Evolutionary conservation across 2,329 filamentous ascomycete species (phyloP).

Genomic region (Colletotrichum kahawae): DNA sequence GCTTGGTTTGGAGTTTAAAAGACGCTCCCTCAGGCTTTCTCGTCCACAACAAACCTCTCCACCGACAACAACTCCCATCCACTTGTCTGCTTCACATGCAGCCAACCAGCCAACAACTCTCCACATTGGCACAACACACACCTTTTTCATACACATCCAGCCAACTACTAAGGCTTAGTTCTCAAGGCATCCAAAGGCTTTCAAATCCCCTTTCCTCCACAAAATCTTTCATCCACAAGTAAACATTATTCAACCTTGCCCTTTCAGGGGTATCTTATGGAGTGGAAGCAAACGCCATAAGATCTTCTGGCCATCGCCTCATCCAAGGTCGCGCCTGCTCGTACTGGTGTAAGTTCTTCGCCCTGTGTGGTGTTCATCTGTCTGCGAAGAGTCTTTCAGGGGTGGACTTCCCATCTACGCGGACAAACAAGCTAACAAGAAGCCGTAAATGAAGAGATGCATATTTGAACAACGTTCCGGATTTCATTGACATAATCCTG

Average conservation of each 20-base stretch:
- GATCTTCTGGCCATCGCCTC: not conserved
- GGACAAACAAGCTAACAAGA: not conserved
- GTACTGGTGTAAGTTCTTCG: not conserved
- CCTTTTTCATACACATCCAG: not conserved
- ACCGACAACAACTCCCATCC: not conserved
- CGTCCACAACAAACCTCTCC: not conserved
- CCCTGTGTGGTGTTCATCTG: not conserved
- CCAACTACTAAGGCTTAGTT: not conserved
- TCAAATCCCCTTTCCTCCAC: not conserved
- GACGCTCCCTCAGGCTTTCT: not conserved
- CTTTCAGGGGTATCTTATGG: not conserved
- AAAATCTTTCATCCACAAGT: not conserved
- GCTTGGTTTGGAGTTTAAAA: not conserved
- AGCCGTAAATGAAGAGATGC: too few relatives aligned
- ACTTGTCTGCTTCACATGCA: not conserved
- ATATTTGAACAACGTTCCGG: too few relatives aligned
- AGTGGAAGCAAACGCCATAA: not conserved
- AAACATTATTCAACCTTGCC: not conserved
- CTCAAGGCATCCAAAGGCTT: not conserved
- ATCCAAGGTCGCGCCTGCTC: not conserved
- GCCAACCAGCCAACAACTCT: not conserved
- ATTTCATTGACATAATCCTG: too few relatives aligned
- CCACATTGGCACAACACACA: not conserved
- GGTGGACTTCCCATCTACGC: not conserved
- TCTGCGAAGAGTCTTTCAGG: not conserved